Conservation (phyloP, 352 stramenopile species). For the Blastocystis sp. region DNA sequence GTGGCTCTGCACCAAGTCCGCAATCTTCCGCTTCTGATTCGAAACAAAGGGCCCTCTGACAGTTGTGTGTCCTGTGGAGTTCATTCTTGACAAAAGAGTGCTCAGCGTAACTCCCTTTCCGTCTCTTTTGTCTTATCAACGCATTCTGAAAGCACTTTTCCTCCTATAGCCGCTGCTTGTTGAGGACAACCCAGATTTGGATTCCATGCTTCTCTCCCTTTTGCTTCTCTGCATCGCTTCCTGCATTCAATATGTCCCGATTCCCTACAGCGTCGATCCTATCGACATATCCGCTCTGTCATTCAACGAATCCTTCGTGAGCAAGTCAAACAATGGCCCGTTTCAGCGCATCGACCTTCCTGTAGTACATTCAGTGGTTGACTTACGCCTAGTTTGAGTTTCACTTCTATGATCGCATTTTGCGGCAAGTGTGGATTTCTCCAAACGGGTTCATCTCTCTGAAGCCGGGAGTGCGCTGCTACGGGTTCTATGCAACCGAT, state of each 20-base stretch:
- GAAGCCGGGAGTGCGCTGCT: neutral
- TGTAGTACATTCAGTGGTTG: neutral
- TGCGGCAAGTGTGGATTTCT: conserved; percentile 29
- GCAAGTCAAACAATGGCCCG: neutral
- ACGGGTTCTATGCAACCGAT: neutral
- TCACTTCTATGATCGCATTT: conserved; percentile 47
- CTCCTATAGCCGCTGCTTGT: neutral
- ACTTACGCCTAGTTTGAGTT: conserved; percentile 48
- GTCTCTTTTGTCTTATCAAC: too few relatives aligned
- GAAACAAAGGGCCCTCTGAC: conserved; percentile 1
- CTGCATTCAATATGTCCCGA: conserved; percentile 26
- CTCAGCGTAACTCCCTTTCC: neutral
- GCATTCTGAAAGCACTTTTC: neutral
- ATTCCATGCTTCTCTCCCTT: neutral
- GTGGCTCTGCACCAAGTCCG: conserved; percentile 16
- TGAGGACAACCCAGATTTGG: neutral
- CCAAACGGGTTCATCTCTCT: conserved; percentile 49
- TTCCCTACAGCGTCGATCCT: conserved; percentile 18
- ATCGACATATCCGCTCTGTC: neutral
- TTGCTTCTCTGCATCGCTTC: neutral
- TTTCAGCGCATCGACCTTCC: conserved; percentile 14
- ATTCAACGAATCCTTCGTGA: conserved; percentile 22
- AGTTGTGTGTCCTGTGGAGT: conserved; percentile 8
- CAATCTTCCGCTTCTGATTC: conserved; percentile 2
- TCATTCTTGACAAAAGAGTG: conserved; percentile 1